These are phyloP conservation scores for Hygrophoropsis aurantiaca DNA, from an alignment of 768 basidiomycete species.

Conservation along the genomic window DNA sequence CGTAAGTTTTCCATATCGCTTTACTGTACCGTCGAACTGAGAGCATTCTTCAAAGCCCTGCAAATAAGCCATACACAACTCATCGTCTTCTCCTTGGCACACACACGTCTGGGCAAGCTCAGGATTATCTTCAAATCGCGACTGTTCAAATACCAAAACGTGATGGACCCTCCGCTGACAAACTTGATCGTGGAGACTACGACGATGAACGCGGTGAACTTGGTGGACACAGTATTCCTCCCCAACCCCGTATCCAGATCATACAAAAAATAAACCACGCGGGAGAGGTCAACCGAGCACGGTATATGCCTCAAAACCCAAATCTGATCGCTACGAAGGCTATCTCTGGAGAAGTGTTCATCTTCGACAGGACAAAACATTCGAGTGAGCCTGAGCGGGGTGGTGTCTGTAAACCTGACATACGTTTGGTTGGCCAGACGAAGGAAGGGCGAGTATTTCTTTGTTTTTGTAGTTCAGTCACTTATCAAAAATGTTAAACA, in stretches of 20 bases:
- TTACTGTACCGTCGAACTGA: neutral
- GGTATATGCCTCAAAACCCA: conserved; percentile 99
- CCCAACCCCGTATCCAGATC: conserved; percentile 84
- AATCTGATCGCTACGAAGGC: conserved; percentile 96
- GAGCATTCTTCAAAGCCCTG: conserved; percentile 52
- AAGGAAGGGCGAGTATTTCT: conserved; percentile 78
- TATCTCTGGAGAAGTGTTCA: conserved; percentile 82
- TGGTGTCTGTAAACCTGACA: conserved; percentile 86
- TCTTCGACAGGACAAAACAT: conserved; percentile 99
- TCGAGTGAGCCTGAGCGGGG: conserved; percentile 87
- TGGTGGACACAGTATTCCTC: conserved; percentile 84
- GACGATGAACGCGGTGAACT: conserved; percentile 94
- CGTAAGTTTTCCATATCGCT: conserved; percentile 49
- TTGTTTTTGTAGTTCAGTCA: neutral
- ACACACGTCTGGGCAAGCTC: conserved; percentile 92
- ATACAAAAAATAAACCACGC: conserved; percentile 94
- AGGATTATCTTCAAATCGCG: conserved; percentile 95
- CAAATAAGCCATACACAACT: conserved; percentile 90
- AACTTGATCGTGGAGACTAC: conserved; percentile 77
- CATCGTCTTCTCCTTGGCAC: conserved; percentile 96
- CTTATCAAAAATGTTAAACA: conserved; percentile 27
- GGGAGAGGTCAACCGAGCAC: conserved; percentile 94
- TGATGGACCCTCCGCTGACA: conserved; percentile 65
- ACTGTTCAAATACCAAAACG: conserved; percentile 91
- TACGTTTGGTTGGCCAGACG: conserved; percentile 84